Percentiles rank a stretch among this genome's conserved stretches.
Conservation (phyloP, 768 basidiomycete genomes). For the Phanerochaete sordida region DNA sequence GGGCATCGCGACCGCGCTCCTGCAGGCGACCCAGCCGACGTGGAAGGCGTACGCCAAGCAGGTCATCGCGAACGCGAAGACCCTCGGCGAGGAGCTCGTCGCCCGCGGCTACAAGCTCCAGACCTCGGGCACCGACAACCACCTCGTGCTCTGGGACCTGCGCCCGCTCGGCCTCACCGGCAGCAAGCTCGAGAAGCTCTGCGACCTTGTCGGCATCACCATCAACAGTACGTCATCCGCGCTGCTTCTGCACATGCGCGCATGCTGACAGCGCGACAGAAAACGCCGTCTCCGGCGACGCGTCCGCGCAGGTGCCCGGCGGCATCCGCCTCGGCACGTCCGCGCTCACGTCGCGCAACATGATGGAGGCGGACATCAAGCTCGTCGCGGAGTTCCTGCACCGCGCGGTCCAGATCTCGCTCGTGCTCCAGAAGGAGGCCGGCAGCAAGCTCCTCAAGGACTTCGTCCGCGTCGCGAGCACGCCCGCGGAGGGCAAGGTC, state of each 20-base stretch:
- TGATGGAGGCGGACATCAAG: constrained; percentile 86
- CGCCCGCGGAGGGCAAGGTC: constrained; percentile 61
- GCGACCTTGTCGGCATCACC: constrained; percentile 94
- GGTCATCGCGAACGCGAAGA: constrained; percentile 84
- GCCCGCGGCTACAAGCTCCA: constrained; percentile 92
- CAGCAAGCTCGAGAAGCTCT: constrained; percentile 97
- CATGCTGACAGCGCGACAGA: constrained; percentile 39
- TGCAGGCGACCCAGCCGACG: constrained; percentile 84
- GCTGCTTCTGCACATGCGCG: neutral
- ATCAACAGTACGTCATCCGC: constrained; percentile 71
- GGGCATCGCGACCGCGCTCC: constrained; percentile 87
- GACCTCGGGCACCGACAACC: constrained; percentile 96
- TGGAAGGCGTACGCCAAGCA: constrained; percentile 93
- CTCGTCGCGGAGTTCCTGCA: constrained; percentile 88
- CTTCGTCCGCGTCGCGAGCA: constrained; percentile 81
- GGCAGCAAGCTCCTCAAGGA: constrained; percentile 94
- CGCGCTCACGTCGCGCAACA: constrained; percentile 91
- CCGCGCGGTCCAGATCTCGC: constrained; percentile 89
- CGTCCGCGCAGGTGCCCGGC: constrained; percentile 92
- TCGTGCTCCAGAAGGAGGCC: constrained; percentile 90
- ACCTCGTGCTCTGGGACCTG: constrained; percentile 97
- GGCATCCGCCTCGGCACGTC: constrained; percentile 96
- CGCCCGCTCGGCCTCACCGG: constrained; percentile 95
- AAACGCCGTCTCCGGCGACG: constrained; percentile 96
- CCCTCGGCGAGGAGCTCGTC: constrained; percentile 70